A percentile compares a stretch with the other conserved stretches of the same genome.
Evolutionary conservation across 495 filamentous ascomycete species (phyloP).

Genomic region (Aspergillus saccharolyticus): DNA sequence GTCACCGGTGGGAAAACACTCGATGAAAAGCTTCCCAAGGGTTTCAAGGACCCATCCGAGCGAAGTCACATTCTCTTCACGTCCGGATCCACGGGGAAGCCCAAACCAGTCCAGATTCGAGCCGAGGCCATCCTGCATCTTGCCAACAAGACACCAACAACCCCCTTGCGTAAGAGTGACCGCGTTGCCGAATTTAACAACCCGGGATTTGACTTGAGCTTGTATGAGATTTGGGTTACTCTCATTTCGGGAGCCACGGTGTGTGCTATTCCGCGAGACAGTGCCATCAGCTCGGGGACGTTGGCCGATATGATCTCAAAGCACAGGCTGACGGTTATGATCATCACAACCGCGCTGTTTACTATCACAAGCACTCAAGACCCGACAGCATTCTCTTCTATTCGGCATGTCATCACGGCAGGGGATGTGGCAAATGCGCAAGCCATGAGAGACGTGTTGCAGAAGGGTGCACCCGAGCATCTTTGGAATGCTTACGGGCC

Average conservation of each 20-base stretch:
- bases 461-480: not conserved
- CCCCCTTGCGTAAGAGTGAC: not conserved
- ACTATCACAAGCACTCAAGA: not conserved
- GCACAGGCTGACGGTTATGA: not conserved
- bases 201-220: slow-evolving; percentile 4
- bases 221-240: slow-evolving; percentile 10
- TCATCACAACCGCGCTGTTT: not conserved
- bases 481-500: slow-evolving; percentile 10
- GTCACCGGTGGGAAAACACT: not conserved
- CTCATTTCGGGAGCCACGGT: slow-evolving; percentile 1
- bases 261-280: not conserved
- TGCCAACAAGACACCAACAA: not conserved
- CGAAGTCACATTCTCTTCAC: slow-evolving; percentile 10
- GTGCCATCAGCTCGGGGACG: not conserved
- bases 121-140: slow-evolving; percentile 7
- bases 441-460: not conserved
- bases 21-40: not conserved
- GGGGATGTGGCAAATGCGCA: not conserved
- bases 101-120: slow-evolving; percentile 10
- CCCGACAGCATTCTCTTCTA: not conserved
- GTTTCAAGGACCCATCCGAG: not conserved
- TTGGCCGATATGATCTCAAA: not conserved
- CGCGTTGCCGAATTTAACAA: slow-evolving; percentile 2
- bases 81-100: slow-evolving; percentile 6
- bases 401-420: not conserved